These are phyloP conservation scores for Cyclotella baltica DNA, from an alignment of 108 stramenopile species.

Conservation along the genomic window DNA sequence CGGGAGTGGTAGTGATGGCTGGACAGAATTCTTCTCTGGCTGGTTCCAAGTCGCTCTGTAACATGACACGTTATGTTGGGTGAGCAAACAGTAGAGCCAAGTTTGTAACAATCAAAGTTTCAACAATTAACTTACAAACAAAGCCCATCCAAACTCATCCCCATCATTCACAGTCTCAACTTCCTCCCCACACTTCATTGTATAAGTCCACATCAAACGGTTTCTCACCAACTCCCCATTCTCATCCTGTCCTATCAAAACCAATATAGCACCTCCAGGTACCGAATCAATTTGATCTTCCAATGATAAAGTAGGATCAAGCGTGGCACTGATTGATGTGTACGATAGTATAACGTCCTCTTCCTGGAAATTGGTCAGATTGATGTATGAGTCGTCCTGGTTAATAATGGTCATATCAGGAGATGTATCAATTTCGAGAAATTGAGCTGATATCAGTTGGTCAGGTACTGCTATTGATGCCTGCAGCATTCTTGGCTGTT, in stretches of 20 bases:
- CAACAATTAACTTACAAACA: constrained; percentile 32
- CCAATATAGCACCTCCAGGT: constrained; percentile 42
- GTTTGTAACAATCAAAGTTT: not conserved
- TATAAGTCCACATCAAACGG: constrained; percentile 52
- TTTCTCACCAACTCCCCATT: constrained; percentile 50
- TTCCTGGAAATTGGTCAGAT: constrained; percentile 19
- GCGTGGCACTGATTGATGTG: constrained; percentile 36
- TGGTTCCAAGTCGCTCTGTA: constrained; percentile 31
- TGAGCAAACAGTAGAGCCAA: not conserved
- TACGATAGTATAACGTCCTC: constrained; percentile 24
- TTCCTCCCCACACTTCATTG: constrained; percentile 39
- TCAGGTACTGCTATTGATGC: not conserved
- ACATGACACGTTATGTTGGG: not conserved
- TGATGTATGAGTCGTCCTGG: constrained; percentile 49
- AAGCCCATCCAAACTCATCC: constrained; percentile 48
- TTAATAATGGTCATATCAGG: constrained; percentile 53
- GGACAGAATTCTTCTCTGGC: constrained; percentile 51
- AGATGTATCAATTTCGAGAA: constrained; percentile 51
- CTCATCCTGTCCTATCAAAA: constrained; percentile 29
- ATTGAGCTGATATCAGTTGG: constrained; percentile 48
- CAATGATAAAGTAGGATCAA: constrained; percentile 39
- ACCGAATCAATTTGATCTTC: constrained; percentile 45
- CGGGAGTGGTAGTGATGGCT: not conserved
- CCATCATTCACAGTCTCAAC: constrained; percentile 37
- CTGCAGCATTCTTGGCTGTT: not conserved